phyloP scores from a whole-genome alignment of 1,139 yeast genomes.

The Zygosaccharomyces pseudobailii region DNA sequence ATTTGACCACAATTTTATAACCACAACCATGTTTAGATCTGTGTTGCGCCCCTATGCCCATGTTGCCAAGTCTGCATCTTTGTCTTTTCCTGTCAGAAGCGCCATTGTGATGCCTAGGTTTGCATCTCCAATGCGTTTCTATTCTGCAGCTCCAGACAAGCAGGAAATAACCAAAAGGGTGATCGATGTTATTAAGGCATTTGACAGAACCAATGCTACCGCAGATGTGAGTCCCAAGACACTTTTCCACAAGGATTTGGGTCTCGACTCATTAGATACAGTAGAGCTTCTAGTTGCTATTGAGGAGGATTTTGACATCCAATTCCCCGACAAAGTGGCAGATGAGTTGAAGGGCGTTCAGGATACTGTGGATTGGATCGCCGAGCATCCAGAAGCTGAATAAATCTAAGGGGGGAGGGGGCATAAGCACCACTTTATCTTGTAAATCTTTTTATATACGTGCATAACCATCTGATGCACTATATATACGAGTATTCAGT shows the following conservation, averaged over 20 bases:
- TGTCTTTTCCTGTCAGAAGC: slow-evolving; percentile 8
- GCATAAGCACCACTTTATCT: slow-evolving; percentile 38
- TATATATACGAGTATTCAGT: slow-evolving; percentile 2
- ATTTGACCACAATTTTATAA: not conserved
- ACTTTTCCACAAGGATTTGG: slow-evolving; percentile 44
- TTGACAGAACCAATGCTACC: slow-evolving; percentile 28
- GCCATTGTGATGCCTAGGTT: slow-evolving; percentile 11
- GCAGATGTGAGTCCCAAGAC: slow-evolving; percentile 31
- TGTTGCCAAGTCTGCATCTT: slow-evolving; percentile 12
- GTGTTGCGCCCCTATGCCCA: slow-evolving; percentile 21
- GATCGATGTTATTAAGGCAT: slow-evolving; percentile 30
- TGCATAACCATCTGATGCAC: not conserved
- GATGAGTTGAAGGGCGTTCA: slow-evolving; percentile 67
- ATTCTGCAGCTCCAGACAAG: slow-evolving; percentile 23
- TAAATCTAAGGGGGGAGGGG: slow-evolving; percentile 23
- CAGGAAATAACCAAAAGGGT: slow-evolving; percentile 28
- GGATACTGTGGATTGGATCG: slow-evolving; percentile 59
- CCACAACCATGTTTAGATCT: slow-evolving; percentile 20
- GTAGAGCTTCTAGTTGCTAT: slow-evolving; percentile 69
- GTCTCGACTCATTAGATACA: slow-evolving; percentile 66
- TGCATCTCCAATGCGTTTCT: slow-evolving; percentile 21
- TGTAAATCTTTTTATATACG: slow-evolving; percentile 37
- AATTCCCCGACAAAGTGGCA: slow-evolving; percentile 60
- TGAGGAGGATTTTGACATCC: slow-evolving; percentile 68
- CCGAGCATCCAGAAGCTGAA: slow-evolving; percentile 37